Evolutionary conservation across 192 early-diverging fungal genomes (phyloP).

Genomic region (Thamnidium elegans): DNA sequence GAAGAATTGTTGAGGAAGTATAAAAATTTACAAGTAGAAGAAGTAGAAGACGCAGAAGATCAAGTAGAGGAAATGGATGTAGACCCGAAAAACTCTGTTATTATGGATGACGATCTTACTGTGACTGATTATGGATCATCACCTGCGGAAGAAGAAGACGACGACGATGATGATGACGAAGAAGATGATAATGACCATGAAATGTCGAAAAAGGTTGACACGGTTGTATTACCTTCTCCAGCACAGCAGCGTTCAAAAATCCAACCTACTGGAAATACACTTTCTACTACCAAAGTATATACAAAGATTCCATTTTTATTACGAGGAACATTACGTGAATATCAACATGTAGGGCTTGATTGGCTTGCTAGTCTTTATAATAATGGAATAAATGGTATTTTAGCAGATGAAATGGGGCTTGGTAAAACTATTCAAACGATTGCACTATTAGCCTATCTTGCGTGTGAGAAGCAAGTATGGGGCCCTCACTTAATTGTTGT

Average conservation of each 20-base stretch:
- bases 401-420: conserved; percentile 69
- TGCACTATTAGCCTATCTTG: conserved; percentile 62
- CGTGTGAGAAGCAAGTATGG: conserved; percentile 59
- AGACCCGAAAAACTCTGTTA: conserved; percentile 7
- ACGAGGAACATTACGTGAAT: conserved; percentile 73
- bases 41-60: conserved; percentile 19
- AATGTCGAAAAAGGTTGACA: neutral
- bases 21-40: conserved; percentile 10
- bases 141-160: conserved; percentile 7
- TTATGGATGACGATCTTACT: conserved; percentile 31
- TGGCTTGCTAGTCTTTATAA: conserved; percentile 88
- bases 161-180: conserved; percentile 3
- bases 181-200: neutral
- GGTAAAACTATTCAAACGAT: conserved; percentile 68
- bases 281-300: conserved; percentile 42
- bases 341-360: conserved; percentile 87
- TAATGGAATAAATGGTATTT: conserved; percentile 75
- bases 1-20: conserved; percentile 38
- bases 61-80: conserved; percentile 29
- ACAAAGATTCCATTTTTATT: conserved; percentile 60
- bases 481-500: conserved; percentile 75
- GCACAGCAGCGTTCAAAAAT: neutral
- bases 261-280: conserved; percentile 32
- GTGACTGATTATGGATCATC: conserved; percentile 34
- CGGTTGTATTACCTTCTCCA: neutral